Conservation (phyloP, 108 stramenopile species). For the Asterionellopsis glacialis region DNA sequence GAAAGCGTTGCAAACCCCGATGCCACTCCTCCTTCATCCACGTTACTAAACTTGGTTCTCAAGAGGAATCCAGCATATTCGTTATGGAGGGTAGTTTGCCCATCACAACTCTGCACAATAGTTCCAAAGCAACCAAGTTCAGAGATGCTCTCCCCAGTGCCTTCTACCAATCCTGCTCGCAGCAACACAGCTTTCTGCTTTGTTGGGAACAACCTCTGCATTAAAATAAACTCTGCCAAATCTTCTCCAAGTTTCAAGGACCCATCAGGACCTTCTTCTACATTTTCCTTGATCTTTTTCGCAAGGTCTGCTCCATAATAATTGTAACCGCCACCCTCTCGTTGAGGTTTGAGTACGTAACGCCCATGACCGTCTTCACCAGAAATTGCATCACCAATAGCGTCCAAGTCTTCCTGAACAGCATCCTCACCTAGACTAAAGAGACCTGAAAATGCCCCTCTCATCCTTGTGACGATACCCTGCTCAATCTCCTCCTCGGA, state of each 20-base stretch:
- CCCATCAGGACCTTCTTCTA: conserved; percentile 18
- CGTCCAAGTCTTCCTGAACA: conserved; percentile 52
- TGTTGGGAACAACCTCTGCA: conserved; percentile 81
- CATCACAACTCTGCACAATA: conserved; percentile 40
- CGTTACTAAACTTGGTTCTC: conserved; percentile 78
- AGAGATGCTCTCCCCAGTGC: conserved; percentile 67
- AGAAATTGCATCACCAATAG: conserved; percentile 57
- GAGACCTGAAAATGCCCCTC: conserved; percentile 77
- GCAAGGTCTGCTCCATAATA: conserved; percentile 86
- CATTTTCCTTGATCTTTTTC: conserved; percentile 45
- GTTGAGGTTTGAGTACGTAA: conserved; percentile 97
- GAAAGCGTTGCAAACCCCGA: conserved; percentile 80
- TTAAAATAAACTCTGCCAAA: conserved; percentile 80
- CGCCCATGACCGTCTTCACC: conserved; percentile 48
- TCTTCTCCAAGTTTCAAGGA: conserved; percentile 21
- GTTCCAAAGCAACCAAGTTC: conserved; percentile 79
- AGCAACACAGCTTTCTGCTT: conserved; percentile 65
- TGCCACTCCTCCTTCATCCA: conserved; percentile 90
- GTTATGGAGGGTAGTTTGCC: conserved; percentile 64
- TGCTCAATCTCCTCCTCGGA: conserved; percentile 38
- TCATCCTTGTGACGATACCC: conserved; percentile 34
- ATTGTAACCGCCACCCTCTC: conserved; percentile 99
- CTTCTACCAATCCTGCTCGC: conserved; percentile 72
- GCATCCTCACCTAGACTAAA: conserved; percentile 77
- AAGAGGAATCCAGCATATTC: conserved; percentile 70